Evolutionary conservation across 2,329 filamentous ascomycete species (phyloP).

Genomic region (Curvularia spicifera): DNA sequence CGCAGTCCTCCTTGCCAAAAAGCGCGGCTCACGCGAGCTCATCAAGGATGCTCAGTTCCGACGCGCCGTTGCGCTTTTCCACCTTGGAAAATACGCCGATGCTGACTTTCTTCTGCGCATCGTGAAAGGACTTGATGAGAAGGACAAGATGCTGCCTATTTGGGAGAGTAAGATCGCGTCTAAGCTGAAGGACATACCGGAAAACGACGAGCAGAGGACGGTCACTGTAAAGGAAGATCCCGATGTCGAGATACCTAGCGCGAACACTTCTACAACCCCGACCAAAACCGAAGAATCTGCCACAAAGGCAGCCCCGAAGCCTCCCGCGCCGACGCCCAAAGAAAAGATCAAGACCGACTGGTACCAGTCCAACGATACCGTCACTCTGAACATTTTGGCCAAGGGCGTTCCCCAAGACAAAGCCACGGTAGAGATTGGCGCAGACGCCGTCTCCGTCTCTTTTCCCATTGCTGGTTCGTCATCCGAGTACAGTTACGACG

Average conservation of each 20-base stretch:
- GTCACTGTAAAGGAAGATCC: conserved; percentile 59
- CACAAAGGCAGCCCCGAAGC: conserved; percentile 35
- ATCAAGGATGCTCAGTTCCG: conserved; percentile 84
- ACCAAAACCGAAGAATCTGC: conserved; percentile 7
- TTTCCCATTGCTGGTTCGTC: conserved; percentile 63
- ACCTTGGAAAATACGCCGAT: conserved; percentile 74
- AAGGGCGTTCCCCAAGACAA: conserved; percentile 68
- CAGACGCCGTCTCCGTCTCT: conserved; percentile 59
- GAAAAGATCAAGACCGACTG: conserved; percentile 72
- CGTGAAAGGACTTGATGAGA: conserved; percentile 60
- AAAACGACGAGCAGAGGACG: conserved; percentile 56
- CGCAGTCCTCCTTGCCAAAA: conserved; percentile 68
- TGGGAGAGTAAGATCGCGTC: conserved; percentile 64
- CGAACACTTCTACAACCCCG: conserved; percentile 35
- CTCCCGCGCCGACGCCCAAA: conserved; percentile 51
- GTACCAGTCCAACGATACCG: conserved; percentile 68
- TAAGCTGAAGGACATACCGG: conserved; percentile 58
- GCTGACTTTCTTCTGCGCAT: conserved; percentile 72
- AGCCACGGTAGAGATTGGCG: conserved; percentile 59
- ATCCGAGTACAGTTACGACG: conserved; percentile 65
- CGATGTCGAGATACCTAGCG: conserved; percentile 53
- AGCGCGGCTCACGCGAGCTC: conserved; percentile 75
- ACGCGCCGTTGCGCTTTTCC: conserved; percentile 75
- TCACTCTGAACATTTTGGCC: conserved; percentile 69
- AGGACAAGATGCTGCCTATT: conserved; percentile 61